Conservation (phyloP, 176 grass and related monocot genomes). For the Calamus simplicifolius region DNA sequence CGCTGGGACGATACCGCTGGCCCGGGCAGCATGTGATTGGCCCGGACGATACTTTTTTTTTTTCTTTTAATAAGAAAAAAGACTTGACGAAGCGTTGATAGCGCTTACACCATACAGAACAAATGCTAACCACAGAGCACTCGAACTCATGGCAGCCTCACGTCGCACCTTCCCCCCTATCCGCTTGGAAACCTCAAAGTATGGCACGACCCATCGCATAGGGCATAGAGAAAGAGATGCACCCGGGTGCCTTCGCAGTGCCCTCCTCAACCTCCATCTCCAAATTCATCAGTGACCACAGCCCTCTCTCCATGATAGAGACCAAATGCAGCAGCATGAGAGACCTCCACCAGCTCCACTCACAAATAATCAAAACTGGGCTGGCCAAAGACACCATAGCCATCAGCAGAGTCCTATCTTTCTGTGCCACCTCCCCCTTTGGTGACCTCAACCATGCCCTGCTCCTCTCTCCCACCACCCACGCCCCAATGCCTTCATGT, state of each 20-base stretch:
- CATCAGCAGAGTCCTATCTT: slow-evolving; percentile 47
- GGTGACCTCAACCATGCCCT: slow-evolving; percentile 34
- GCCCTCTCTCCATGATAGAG: slow-evolving; percentile 42
- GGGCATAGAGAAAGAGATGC: background rate
- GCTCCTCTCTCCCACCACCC: slow-evolving; percentile 46
- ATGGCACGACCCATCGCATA: too few species aligned
- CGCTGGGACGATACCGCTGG: too few species aligned
- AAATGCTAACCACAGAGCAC: too few species aligned
- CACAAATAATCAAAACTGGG: slow-evolving; percentile 50
- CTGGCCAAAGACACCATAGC: slow-evolving; percentile 53
- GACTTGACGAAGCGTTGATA: too few species aligned
- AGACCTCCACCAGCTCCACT: slow-evolving; percentile 66
- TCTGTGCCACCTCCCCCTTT: slow-evolving; percentile 28
- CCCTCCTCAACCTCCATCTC: slow-evolving; percentile 38
- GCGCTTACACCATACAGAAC: too few species aligned
- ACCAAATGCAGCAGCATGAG: slow-evolving; percentile 49
- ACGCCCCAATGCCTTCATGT: slow-evolving; percentile 63
- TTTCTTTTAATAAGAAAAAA: too few species aligned
- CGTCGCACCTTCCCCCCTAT: too few species aligned
- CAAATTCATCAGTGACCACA: slow-evolving; percentile 44
- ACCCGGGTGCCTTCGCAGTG: background rate
- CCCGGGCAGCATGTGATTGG: too few species aligned
- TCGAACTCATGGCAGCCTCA: too few species aligned
- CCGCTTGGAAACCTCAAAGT: too few species aligned
- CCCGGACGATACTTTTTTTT: too few species aligned